Percentiles rank a stretch among this genome's conserved stretches.
Conservation (phyloP, 495 filamentous ascomycete genomes). For the Symbiotaphrina buchneri region DNA sequence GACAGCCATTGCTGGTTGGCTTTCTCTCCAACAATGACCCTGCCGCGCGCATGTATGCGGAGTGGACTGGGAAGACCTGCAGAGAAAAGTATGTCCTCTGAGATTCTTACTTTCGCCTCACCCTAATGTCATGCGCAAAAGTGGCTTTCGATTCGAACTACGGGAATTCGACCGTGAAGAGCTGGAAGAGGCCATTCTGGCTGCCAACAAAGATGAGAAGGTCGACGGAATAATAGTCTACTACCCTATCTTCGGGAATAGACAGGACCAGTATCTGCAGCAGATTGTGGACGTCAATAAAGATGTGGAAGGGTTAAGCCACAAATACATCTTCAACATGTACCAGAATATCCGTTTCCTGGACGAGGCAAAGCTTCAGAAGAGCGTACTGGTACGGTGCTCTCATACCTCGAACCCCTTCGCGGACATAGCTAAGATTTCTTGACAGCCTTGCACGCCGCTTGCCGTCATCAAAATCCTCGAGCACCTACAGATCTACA, state of each 20-base stretch:
- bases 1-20: constrained; percentile 58
- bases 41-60: constrained; percentile 76
- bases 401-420: not conserved
- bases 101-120: constrained; percentile 6
- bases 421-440: not conserved
- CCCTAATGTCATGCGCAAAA: constrained; percentile 12
- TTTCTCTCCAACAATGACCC: constrained; percentile 86
- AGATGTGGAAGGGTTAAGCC: constrained; percentile 88
- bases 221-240: constrained; percentile 95
- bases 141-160: constrained; percentile 75
- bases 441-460: constrained; percentile 55
- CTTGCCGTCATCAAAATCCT: constrained; percentile 91
- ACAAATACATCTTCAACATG: constrained; percentile 95
- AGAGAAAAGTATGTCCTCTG: constrained; percentile 57
- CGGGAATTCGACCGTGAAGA: constrained; percentile 62
- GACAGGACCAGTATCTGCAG: constrained; percentile 82
- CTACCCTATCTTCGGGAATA: constrained; percentile 84
- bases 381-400: constrained; percentile 43
- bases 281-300: constrained; percentile 78
- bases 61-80: constrained; percentile 93
- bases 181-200: constrained; percentile 66
- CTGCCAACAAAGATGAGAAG: constrained; percentile 51
- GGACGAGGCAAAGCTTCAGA: constrained; percentile 56
- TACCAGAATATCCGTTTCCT: constrained; percentile 95
- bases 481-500: constrained; percentile 88